Base-by-base conservation (phyloP, 192 early-diverging fungal genomes). In the Geosiphon pyriformis region DNA sequence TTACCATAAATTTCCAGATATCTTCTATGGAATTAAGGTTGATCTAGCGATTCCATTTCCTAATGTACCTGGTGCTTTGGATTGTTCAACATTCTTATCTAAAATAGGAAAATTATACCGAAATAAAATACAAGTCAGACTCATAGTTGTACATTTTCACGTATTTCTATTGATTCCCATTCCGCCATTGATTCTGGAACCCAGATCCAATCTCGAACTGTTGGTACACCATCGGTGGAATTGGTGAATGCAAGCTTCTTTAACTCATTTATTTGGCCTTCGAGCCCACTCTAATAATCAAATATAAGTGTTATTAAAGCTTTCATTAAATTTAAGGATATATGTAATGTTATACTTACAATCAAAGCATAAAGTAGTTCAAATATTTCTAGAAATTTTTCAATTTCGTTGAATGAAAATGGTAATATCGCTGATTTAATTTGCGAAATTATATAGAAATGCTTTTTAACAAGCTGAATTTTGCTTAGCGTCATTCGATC, bases 181-280 rank as follows among this genome's bases (percentile, higher is more conserved):
- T 22, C 25, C 51, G 61, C 27, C 33, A 59, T 7, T 22, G 7
- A 37, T 31, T 67, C 4, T 32, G 54, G 54, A 20, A 67, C 37
- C 65, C 65, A 67, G 42, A 67, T 27, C 65, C 65, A 67, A 46
- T 67, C 65, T n/a, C 37, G 54, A 56, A 67, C 17, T 48, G 4
- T 67, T 18, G 35, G 54, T 47, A 67, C 33, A 56, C 29, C 0
- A 32, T 11, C 23, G 31, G 22, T 67, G 22, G 25, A 12, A 30
- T 61, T 23, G 22, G 51, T 2, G 12, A 67, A 29, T 35, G 17
- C 30, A 26, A 67, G 42, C 18, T 67, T 47, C 22, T 67, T 54
- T 47, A 67, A 20, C 27, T 56, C 37, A 18, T 20, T 57, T 56
- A 23, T 66, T 66, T 66, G 50, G 7, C 42, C 26, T 57, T 67